phyloP scores from a whole-genome alignment of 2,329 filamentous ascomycete species.

The Aureobasidium uvarum region DNA sequence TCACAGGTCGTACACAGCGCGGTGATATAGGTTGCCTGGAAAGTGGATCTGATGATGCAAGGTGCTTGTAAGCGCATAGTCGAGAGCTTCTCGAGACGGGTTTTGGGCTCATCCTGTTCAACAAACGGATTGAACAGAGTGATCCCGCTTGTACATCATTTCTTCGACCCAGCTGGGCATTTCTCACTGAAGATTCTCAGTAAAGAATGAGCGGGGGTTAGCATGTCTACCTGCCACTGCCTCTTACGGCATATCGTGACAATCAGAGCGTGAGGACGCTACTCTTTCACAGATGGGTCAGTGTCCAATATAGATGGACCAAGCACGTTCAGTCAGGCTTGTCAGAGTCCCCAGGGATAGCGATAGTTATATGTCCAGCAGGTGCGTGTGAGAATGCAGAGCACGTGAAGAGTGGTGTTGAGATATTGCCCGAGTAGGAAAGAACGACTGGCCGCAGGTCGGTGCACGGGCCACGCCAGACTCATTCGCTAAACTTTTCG shows the following conservation, averaged over 20 bases:
- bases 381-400: background rate
- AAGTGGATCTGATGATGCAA: background rate
- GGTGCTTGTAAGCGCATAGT: background rate
- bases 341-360: background rate
- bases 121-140: background rate
- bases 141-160: too few species aligned
- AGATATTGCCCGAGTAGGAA: background rate
- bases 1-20: background rate
- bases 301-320: too few species aligned
- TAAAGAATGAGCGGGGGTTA: background rate
- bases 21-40: background rate
- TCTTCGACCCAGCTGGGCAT: too few species aligned
- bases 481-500: slow-evolving; percentile 23
- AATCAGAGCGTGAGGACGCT: background rate
- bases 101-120: background rate
- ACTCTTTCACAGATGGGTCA: background rate
- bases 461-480: background rate
- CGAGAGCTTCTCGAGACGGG: background rate
- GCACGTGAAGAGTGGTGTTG: background rate
- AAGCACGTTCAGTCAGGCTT: background rate
- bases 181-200: background rate
- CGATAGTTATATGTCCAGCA: background rate
- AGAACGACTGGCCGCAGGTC: background rate
- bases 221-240: background rate
- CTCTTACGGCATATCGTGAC: background rate